phyloP scores from a whole-genome alignment of 495 filamentous ascomycete genomes.

The Aspergillus sparsus region DNA sequence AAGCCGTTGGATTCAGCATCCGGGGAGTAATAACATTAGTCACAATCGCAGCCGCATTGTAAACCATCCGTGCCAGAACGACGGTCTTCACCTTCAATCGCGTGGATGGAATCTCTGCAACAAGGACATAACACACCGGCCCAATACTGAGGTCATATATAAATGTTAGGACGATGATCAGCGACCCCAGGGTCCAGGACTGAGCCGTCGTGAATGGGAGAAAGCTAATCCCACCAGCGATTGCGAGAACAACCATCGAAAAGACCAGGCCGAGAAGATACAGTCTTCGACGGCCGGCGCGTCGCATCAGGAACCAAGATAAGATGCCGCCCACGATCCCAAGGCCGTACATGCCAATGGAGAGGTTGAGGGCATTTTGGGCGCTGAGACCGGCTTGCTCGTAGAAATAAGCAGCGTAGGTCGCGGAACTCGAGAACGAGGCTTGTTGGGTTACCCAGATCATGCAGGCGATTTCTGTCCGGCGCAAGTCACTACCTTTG shows the following conservation, averaged over 20 bases:
- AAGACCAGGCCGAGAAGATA: slow-evolving; percentile 63
- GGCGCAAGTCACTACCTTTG: no score
- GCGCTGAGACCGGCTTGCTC: slow-evolving; percentile 62
- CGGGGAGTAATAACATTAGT: slow-evolving; percentile 67
- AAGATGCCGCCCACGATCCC: slow-evolving; percentile 64
- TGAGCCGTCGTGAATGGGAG: slow-evolving; percentile 44
- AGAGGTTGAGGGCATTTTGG: slow-evolving; percentile 60
- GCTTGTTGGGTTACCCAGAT: not conserved
- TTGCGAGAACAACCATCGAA: slow-evolving; percentile 49
- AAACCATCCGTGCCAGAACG: slow-evolving; percentile 58
- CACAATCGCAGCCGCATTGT: slow-evolving; percentile 56
- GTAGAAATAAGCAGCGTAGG: slow-evolving; percentile 71
- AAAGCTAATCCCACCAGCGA: slow-evolving; percentile 61
- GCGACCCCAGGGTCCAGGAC: slow-evolving; percentile 43
- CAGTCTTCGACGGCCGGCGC: slow-evolving; percentile 63
- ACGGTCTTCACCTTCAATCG: slow-evolving; percentile 62
- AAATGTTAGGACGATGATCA: slow-evolving; percentile 65
- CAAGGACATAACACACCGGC: slow-evolving; percentile 61
- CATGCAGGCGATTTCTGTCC: not conserved
- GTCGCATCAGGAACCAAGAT: slow-evolving; percentile 65
- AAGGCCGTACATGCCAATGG: slow-evolving; percentile 66
- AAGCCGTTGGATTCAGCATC: slow-evolving; percentile 63
- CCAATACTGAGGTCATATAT: slow-evolving; percentile 65
- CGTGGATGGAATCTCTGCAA: slow-evolving; percentile 62
- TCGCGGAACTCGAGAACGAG: slow-evolving; percentile 19